A percentile compares a stretch with the other conserved stretches of the same genome.
Conservation (phyloP, 257 asterid species). For the Solanum verrucosum region DNA sequence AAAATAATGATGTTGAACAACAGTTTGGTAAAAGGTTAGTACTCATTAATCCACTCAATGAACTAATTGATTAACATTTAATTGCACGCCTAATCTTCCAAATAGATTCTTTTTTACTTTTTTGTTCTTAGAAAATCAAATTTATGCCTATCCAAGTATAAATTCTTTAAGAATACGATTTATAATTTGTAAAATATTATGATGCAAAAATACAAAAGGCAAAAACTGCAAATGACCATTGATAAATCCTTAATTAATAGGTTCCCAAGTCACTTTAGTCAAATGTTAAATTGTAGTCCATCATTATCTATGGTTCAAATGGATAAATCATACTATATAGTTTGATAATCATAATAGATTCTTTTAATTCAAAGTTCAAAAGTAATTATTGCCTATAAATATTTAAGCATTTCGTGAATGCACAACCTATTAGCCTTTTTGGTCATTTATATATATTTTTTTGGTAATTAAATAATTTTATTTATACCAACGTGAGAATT, state of each 20-base stretch:
- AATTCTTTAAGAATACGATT: too few relatives aligned
- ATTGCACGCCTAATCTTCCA: neutral
- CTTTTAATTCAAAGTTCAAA: neutral
- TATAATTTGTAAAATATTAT: too few relatives aligned
- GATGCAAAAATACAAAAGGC: too few relatives aligned
- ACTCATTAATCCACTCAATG: neutral
- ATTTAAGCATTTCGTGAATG: neutral
- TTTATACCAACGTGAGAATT: neutral
- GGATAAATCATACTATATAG: neutral
- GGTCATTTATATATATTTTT: neutral
- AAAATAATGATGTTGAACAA: neutral
- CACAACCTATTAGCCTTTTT: neutral
- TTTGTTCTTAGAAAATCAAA: too few relatives aligned
- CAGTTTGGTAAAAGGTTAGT: neutral
- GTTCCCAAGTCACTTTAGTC: neutral
- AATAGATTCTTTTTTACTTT: neutral
- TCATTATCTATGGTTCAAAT: neutral
- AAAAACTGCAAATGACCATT: too few relatives aligned
- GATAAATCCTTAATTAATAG: neutral
- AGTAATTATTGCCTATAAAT: neutral
- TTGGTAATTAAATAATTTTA: too few relatives aligned
- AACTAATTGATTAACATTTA: neutral
- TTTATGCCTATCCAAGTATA: too few relatives aligned
- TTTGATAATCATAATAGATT: neutral
- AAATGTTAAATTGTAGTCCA: neutral